Percentiles rank a stretch among this genome's conserved stretches.
These are phyloP conservation scores for Gynochthodes officinalis DNA, from an alignment of 257 asterid genomes.

Conservation along the genomic window DNA sequence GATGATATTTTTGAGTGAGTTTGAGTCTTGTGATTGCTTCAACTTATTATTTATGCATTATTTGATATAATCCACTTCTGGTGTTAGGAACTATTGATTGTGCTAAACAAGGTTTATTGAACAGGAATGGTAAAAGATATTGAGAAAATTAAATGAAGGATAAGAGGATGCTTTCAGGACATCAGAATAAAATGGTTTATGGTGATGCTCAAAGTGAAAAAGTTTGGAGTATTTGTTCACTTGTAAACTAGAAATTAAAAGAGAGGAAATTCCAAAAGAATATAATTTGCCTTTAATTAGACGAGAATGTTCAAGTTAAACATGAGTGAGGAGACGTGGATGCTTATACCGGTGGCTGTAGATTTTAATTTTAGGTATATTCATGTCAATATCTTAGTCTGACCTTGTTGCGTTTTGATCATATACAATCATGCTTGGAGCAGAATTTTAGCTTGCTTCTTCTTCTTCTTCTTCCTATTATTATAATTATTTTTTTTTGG, in stretches of 20 bases:
- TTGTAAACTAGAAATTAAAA: neutral
- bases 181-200: neutral
- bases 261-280: neutral
- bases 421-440: neutral
- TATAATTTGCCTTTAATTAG: neutral
- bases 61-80: neutral
- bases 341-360: neutral
- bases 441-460: neutral
- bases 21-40: neutral
- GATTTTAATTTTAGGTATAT: neutral
- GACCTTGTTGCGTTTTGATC: conserved; percentile 2
- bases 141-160: neutral
- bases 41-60: neutral
- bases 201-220: neutral
- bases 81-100: neutral
- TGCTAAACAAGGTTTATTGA: conserved; percentile 1
- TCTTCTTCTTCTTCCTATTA: no score
- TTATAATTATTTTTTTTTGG: no score
- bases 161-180: neutral
- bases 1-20: neutral
- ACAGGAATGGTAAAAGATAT: neutral
- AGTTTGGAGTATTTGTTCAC: no score
- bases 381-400: neutral
- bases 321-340: neutral
- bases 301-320: neutral